Evolutionary conservation across 2,329 filamentous ascomycete species (phyloP), one percentile per base, ranked within the genome.

Genomic region (Neophaeococcomyces mojaviensis): DNA sequence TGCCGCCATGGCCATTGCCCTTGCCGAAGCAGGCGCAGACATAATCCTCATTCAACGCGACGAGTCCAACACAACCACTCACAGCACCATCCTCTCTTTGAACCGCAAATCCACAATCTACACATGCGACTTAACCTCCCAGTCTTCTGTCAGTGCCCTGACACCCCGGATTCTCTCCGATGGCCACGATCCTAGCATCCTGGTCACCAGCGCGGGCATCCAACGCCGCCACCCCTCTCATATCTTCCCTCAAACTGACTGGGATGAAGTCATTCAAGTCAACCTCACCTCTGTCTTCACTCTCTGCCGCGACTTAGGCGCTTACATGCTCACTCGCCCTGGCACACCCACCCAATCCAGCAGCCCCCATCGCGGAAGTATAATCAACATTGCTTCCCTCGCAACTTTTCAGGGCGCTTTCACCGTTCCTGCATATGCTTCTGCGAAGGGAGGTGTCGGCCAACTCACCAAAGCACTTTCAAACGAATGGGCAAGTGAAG

Each of bases 181-280:
- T 43, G 67, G 66, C 7, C 66, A 72, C 53, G 73, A 81, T 61
- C 78, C 94, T 51, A 77, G 85, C 60, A 86, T 94, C 59, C 77
- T 94, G 7, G 69, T 94, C 57, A 94, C 89, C 69, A 90, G 86
- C 67, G 88, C 85, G 15, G 88, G 88, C 24, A 89, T 94, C 61
- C 88, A 94, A 65, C 75, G 81, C 51, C 76, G 88, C 12, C 84
- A 92, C 64, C 79, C 85, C 0, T 79, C 82, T 33, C 79, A 88
- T 57, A 64, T 76, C 48, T 94, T 94, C 61, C 86, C 86, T 0
- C 78, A 84, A 60, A 67, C 71, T 35, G 86, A 92, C 68, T 94
- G 87, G 76, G 76, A 84, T 59, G 78, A 84, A 58, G 84, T 95
- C 24, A 70, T 95, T 35, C 86, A 94, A 70, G 84, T 94, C 39